Base-by-base conservation (phyloP, 345 rosid species). In the Eucalyptus urophylla region DNA sequence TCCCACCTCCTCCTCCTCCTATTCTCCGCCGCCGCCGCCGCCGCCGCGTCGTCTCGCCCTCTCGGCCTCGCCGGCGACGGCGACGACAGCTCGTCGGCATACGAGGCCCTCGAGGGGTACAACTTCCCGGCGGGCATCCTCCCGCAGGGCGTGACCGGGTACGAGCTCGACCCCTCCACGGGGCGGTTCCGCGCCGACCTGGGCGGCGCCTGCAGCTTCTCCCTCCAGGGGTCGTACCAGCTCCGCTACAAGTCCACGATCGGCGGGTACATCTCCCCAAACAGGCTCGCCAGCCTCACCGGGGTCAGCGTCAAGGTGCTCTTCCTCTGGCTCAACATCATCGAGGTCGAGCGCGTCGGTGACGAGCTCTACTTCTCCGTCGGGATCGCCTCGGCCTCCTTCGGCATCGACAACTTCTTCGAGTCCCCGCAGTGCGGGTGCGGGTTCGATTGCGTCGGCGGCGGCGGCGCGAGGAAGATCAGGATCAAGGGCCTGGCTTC, bases 341-440 rank as follows among this genome's bases (percentile, higher is more conserved):
- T 96, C 40, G 99, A 97, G 92, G 99, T 98, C 25, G 80, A 43
- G 50, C 92, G 99, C 90, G 86, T 89, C 5, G 96, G 93, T 1
- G 95, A 96, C 45, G 94, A 96, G 40, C 92, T 97, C 90, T 93
- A 92, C 11, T 96, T 98, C 90, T 98, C 99, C 13, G 99, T 98
- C 24, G 99, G 99, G 89, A 94, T 98, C 40, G 96, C 99, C 6
- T 98, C 99, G 37, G 99, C 99, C 3, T 89, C 88, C 80, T 98
- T 98, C 81, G 86, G 90, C 25, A 94, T 97, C 86, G 95, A 96
- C 31, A 97, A 97, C 92, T 98, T 98, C 90, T 95, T 87, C 81
- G 99, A 91, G 92, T 95, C 94, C 49, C 99, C 99, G 29, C 98
- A 95, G 95, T 98, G 99, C 90, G 99, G 99, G 0, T 98, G 99